Base-by-base conservation (phyloP, 148 eudicot genomes). In the Pharnaceum exiguum region DNA sequence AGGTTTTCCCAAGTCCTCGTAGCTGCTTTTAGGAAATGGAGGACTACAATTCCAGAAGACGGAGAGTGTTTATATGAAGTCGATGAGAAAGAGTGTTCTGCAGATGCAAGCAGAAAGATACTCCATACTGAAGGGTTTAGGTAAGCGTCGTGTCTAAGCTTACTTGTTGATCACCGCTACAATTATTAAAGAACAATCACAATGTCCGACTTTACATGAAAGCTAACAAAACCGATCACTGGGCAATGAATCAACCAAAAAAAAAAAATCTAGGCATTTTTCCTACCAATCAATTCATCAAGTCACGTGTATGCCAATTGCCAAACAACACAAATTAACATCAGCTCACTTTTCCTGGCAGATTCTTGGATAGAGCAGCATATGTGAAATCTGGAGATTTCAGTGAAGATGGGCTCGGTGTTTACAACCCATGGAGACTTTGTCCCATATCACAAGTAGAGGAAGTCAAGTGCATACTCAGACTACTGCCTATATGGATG, bases 381-480 rank as follows among this genome's bases (percentile, higher is more conserved):
- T 67, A 52, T 16, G 44, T 84, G 1, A 78, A 79, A 55, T 28
- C 87, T 21, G 67, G 36, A 33, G 96, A 89, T 51, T 19, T 66
- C 35, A 25, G 68, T 16, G 54, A 68, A 33, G 47, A 51, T 57
- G 77, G 67, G 49, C 72, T 52, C 5, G 71, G 66, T 15, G 9
- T 33, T 22, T 38, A 49, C 59, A 70, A 84, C 55, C 89, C 82
- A 3, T 90, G 97, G 97, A 82, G 68, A 9, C 82, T 90, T 19
- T 90, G 97, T 61, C 85, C 95, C 17, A 60, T 90, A 32, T 70
- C 86, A 21, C 97, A 87, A 62, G 97, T 90, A 0, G 97, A 90
- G 67, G 97, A 90, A 73, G 91, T 87, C 51, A 90, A 90, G 51
- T 87, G 89, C 77, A 78, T 90, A 44, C 33, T 87, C 23, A 70